A percentile compares a stretch with the other conserved stretches of the same genome.
Conservation (phyloP, 331 rosid species). For the Malus hybrid region DNA sequence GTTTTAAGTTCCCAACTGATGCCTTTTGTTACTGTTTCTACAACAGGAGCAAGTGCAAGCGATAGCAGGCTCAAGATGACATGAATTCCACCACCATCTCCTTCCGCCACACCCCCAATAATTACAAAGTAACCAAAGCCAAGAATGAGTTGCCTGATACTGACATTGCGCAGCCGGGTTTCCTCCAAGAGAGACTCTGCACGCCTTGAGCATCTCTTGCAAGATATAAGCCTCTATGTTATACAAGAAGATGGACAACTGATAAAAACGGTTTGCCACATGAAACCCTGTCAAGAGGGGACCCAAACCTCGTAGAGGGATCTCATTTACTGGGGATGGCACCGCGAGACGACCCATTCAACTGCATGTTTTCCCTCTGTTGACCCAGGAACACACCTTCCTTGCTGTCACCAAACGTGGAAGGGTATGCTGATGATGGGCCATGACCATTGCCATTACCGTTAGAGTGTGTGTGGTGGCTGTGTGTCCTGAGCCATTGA, state of each 20-base stretch:
- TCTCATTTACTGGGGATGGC: conserved; percentile 36
- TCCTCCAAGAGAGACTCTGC: conserved; percentile 19
- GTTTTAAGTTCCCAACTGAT: neutral
- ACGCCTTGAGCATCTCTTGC: conserved; percentile 39
- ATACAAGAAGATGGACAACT: neutral
- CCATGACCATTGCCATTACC: conserved; percentile 3
- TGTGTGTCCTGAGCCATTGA: conserved; percentile 23
- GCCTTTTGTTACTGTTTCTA: conserved; percentile 18
- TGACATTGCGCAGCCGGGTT: conserved; percentile 22
- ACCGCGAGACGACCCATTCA: conserved; percentile 45
- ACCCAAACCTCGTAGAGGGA: conserved; percentile 21
- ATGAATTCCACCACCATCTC: conserved; percentile 15
- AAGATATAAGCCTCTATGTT: conserved; percentile 12
- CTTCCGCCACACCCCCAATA: conserved; percentile 20
- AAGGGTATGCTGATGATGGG: conserved; percentile 24
- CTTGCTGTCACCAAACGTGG: conserved; percentile 27
- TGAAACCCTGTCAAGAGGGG: conserved; percentile 22
- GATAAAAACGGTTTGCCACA: conserved; percentile 7
- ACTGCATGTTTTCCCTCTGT: conserved; percentile 35
- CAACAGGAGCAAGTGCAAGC: conserved; percentile 19
- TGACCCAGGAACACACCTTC: conserved; percentile 37
- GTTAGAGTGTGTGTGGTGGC: conserved; percentile 23
- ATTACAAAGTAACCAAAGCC: conserved; percentile 47
- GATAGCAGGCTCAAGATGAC: conserved; percentile 16
- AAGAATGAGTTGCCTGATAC: conserved; percentile 87